Base-by-base conservation (phyloP, 495 filamentous ascomycete species). In the Thermochaetoides thermophila region DNA sequence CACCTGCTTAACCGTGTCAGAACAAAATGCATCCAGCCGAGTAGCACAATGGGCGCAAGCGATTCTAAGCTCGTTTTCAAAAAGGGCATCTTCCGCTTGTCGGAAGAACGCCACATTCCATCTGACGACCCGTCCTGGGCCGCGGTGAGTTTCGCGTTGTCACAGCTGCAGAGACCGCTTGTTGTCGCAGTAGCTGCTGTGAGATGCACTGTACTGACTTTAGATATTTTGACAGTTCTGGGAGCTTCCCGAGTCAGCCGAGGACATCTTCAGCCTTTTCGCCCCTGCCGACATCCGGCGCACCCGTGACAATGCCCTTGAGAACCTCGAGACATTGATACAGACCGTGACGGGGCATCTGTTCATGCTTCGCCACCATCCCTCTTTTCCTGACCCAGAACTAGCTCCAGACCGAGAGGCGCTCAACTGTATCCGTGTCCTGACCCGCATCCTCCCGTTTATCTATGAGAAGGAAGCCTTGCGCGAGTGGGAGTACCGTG, bases 51-150 rank as follows among this genome's bases (percentile, higher is more conserved):
- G 89, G 89, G 89, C 54, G 89, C 89, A 50, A 94, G 89, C 56
- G 91, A 99, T 65, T 95, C 87, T 42, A 99, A 99, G 73, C 78
- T 95, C 48, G 82, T 85, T 48, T 96, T 99, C 73, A 99, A 96
- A 60, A 81, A 94, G 57, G 89, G 86, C 55, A 94, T 99, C 64
- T 99, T 99, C 64, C 76, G 79, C 51, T 75, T 99, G 34, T 91
- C 85, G 12, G 86, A 94, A 54, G 76, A 89, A 53, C 73, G 78
- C 44, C 69, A 80, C 45, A 96, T 99, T 46, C 71, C 85, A 27
- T 72, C 82, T 26, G 76, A 86, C 53, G 85, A 94, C 64, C 67
- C 75, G 9, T 96, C 92, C 63, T 99, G 89, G 89, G 71, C 83
- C 34, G 81, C 84, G 45, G 84, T 91, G 56, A 50, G 76, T 64